Evolutionary conservation across 2,329 filamentous ascomycete genomes (phyloP).

Genomic region (Didymella arachidicola): DNA sequence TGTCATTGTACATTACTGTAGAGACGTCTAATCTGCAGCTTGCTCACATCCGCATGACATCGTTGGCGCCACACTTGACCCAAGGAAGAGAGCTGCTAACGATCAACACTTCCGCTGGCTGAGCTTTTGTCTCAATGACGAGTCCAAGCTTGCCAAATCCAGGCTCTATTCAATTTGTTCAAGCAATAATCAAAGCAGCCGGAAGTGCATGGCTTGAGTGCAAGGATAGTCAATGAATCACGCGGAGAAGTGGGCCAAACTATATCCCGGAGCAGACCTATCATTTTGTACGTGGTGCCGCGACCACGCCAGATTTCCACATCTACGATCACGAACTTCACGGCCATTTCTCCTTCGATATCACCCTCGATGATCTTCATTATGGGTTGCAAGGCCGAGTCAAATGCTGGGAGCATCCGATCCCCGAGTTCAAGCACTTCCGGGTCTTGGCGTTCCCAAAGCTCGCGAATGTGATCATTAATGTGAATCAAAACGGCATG

Average conservation of each 20-base stretch:
- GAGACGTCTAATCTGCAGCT: neutral
- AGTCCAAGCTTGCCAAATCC: neutral
- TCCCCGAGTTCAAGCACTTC: conserved; percentile 1
- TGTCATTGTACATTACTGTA: neutral
- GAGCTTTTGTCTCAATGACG: too few species aligned
- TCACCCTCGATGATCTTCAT: neutral
- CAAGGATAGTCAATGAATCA: neutral
- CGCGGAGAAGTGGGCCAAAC: neutral
- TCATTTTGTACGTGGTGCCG: too few species aligned
- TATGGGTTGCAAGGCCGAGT: conserved; percentile 2
- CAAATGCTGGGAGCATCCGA: neutral
- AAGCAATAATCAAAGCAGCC: neutral
- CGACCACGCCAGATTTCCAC: neutral
- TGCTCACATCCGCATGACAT: too few species aligned
- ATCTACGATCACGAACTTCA: neutral
- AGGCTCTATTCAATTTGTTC: neutral
- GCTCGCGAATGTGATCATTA: neutral
- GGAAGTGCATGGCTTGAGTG: too few species aligned
- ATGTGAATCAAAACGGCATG: neutral
- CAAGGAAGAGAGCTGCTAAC: neutral
- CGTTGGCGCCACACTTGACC: too few species aligned
- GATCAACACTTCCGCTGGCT: neutral
- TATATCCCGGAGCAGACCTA: too few species aligned
- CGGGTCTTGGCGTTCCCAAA: neutral
- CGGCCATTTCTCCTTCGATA: neutral